Percentiles rank a stretch among this genome's conserved stretches.
Conservation (phyloP, 345 rosid species). For the Dipteronia sinensis region DNA sequence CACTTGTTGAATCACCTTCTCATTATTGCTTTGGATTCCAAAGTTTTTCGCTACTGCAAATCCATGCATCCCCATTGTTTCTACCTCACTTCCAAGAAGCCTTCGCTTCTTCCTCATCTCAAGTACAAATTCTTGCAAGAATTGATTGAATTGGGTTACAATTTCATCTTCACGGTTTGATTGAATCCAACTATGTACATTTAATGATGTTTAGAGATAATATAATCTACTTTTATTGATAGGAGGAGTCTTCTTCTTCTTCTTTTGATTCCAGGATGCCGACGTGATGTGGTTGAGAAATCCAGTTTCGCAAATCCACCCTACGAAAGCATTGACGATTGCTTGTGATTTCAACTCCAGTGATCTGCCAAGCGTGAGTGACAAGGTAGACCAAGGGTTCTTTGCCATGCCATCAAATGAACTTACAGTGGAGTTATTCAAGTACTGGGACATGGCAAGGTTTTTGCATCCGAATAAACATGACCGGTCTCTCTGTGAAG, state of each 20-base stretch:
- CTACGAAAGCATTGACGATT: slow-evolving; percentile 16
- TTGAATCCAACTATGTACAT: too few species aligned
- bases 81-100: slow-evolving; percentile 17
- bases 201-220: too few species aligned
- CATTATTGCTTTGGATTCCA: slow-evolving; percentile 40
- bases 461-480: slow-evolving; percentile 26
- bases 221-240: too few species aligned
- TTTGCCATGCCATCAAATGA: slow-evolving; percentile 31
- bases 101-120: slow-evolving; percentile 5
- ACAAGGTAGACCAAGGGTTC: slow-evolving; percentile 37
- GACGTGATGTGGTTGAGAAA: slow-evolving; percentile 64
- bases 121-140: slow-evolving; percentile 21
- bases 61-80: slow-evolving; percentile 47
- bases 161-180: slow-evolving; percentile 39
- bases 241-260: background rate
- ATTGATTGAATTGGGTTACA: slow-evolving; percentile 46
- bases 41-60: slow-evolving; percentile 40
- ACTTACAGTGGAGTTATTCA: slow-evolving; percentile 20
- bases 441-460: slow-evolving; percentile 21
- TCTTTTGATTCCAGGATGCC: slow-evolving; percentile 41
- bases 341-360: slow-evolving; percentile 32
- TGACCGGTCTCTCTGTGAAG: slow-evolving; percentile 25
- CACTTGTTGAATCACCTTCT: slow-evolving; percentile 49
- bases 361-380: background rate
- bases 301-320: slow-evolving; percentile 34